Base-by-base conservation (phyloP, 2,329 filamentous ascomycete genomes). In the Trematosphaeria pertusa region DNA sequence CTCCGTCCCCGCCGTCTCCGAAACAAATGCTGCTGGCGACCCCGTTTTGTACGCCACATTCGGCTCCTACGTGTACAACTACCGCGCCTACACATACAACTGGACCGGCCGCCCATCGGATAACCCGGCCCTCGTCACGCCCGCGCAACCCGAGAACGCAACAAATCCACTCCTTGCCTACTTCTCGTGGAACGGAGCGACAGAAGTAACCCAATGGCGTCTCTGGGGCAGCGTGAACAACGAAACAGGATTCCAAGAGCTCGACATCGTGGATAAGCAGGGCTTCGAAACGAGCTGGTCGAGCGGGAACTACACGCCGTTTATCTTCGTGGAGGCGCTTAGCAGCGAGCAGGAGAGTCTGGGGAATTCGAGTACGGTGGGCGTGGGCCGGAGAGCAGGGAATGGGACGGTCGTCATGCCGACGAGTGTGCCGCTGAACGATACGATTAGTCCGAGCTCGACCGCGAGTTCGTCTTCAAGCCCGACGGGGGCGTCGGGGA, bases 11-110 rank as follows among this genome's bases (percentile, higher is more conserved):
- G 67, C 75, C 22, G 69, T 73, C n/a, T 75, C 75, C 4, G 75
- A 78, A 36, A 58, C 79, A 54, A 71, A 71, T 0, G 52, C 70
- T 1, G 74, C 78, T 12, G 81, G 81, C 8, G 65, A 73, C 3
- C 61, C 78, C 3, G 67, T 85, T 10, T 82, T 82, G 69, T 78
- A 84, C 48, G 73, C 70, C 6, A 78, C 79, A 52, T 72, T 81
- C 58, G 74, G 60, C 64, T 56, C 63, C 62, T 59, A 64, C 36
- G 1, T 67, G 12, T 67, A 70, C 37, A 62, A 54, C 10, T 73
- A 73, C 43, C 69, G 69, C 18, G 63, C 61, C 11, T 68, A 57
- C 39, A 68, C 70, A 37, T 24, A 31, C 8, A 8, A 11, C 5
- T 58, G 54, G 52, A 22, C 26, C 17, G 54, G 52, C 2, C 24